phyloP scores from a whole-genome alignment of 2,329 filamentous ascomycete genomes.

The Colletotrichum trifolii region DNA sequence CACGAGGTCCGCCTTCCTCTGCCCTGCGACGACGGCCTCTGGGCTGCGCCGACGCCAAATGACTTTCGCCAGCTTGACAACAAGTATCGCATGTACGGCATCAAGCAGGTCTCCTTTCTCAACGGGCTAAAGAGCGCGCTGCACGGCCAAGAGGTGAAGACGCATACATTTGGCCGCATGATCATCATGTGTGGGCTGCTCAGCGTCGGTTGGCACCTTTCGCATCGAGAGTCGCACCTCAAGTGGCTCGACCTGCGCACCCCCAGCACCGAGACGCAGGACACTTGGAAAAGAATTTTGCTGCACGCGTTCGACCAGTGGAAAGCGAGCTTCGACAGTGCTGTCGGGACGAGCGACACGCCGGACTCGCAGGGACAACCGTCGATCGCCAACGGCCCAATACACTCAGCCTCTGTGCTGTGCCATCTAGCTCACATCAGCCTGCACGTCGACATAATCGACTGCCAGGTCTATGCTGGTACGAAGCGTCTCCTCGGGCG shows the following conservation, averaged over 20 bases:
- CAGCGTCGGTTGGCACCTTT: conserved; percentile 94
- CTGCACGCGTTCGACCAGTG: conserved; percentile 86
- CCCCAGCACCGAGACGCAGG: conserved; percentile 69
- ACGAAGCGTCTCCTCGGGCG: conserved; percentile 81
- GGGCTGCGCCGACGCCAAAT: conserved; percentile 82
- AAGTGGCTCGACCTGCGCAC: conserved; percentile 78
- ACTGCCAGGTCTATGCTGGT: conserved; percentile 89
- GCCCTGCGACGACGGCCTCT: conserved; percentile 87
- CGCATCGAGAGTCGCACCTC: conserved; percentile 85
- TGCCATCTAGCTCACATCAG: conserved; percentile 91
- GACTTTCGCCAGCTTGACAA: conserved; percentile 82
- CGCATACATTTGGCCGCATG: conserved; percentile 88
- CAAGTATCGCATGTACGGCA: conserved; percentile 80
- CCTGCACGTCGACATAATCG: conserved; percentile 87
- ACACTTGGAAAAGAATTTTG: conserved; percentile 82
- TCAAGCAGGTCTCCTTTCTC: conserved; percentile 83
- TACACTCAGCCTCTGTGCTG: conserved; percentile 82
- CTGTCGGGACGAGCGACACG: conserved; percentile 57
- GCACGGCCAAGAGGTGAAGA: conserved; percentile 82
- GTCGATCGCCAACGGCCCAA: conserved; percentile 69
- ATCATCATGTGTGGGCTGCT: conserved; percentile 91
- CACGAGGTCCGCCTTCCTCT: conserved; percentile 88
- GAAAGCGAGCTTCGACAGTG: conserved; percentile 85
- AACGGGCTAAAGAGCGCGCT: conserved; percentile 87
- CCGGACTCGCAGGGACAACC: conserved; percentile 57